A percentile compares a stretch with the other conserved stretches of the same genome.
Evolutionary conservation across 1,139 yeast species (phyloP).

Genomic region (Kodamaea sp.): DNA sequence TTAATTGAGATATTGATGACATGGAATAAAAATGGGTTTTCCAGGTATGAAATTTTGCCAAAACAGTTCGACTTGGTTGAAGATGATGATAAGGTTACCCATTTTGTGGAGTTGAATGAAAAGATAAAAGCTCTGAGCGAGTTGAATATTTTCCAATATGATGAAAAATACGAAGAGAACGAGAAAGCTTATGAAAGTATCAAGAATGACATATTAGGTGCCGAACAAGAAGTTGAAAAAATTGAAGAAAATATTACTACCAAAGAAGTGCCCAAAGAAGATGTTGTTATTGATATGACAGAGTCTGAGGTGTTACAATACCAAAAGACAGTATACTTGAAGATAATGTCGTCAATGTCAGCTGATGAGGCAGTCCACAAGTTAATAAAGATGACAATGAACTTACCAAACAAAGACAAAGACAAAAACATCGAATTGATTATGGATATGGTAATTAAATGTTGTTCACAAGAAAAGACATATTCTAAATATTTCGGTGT

Average conservation of each 20-base stretch:
- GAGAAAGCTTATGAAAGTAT: constrained; percentile 38
- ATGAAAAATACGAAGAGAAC: constrained; percentile 47
- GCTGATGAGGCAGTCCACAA: constrained; percentile 94
- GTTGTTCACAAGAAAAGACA: constrained; percentile 84
- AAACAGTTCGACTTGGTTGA: constrained; percentile 58
- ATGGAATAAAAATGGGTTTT: constrained; percentile 47
- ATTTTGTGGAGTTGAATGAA: constrained; percentile 55
- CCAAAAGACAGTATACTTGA: constrained; percentile 73
- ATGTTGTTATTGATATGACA: constrained; percentile 55
- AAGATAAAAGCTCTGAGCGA: constrained; percentile 43
- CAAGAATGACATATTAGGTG: constrained; percentile 18
- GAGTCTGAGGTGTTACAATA: constrained; percentile 58
- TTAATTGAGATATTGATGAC: constrained; percentile 53
- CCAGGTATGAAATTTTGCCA: constrained; percentile 37
- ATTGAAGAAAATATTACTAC: not conserved
- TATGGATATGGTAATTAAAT: constrained; percentile 73
- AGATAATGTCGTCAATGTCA: constrained; percentile 89
- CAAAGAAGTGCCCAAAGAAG: constrained; percentile 8
- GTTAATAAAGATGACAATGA: constrained; percentile 48
- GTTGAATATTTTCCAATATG: constrained; percentile 52
- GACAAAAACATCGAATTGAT: constrained; percentile 35
- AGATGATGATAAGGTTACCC: constrained; percentile 60
- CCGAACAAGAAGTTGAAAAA: constrained; percentile 12
- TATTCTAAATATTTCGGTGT: constrained; percentile 84
- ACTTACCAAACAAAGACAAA: constrained; percentile 35